Evolutionary conservation across 169 alveolate genomes (phyloP).

Genomic region (Cryptosporidium felis): DNA sequence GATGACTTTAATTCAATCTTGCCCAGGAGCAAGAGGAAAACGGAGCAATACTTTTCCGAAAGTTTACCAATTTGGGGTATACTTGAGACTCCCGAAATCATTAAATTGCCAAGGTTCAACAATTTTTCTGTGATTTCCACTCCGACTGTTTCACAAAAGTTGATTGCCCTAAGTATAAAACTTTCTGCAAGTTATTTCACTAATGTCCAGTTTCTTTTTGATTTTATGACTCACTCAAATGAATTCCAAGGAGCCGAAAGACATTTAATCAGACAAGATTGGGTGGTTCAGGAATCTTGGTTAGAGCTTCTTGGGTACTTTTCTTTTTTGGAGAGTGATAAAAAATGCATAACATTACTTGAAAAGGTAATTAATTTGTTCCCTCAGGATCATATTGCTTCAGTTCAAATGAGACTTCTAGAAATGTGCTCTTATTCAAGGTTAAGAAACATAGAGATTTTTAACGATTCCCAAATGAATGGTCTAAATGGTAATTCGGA

Average conservation of each 20-base stretch:
- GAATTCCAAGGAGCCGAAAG: slow-evolving; percentile 62
- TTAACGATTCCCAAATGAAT: background rate
- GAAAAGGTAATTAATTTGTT: slow-evolving; percentile 14
- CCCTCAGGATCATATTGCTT: slow-evolving; percentile 58
- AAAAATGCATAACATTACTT: background rate
- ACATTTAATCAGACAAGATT: slow-evolving; percentile 56
- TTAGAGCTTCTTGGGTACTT: slow-evolving; percentile 49
- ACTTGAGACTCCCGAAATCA: slow-evolving; percentile 47
- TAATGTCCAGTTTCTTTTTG: slow-evolving; percentile 40
- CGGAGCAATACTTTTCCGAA: slow-evolving; percentile 48
- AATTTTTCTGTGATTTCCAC: slow-evolving; percentile 66
- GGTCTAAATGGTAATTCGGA: background rate
- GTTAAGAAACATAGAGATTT: slow-evolving; percentile 9
- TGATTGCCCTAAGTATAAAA: slow-evolving; percentile 57
- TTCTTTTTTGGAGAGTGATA: slow-evolving; percentile 19
- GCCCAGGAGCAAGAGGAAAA: slow-evolving; percentile 39
- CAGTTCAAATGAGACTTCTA: slow-evolving; percentile 33
- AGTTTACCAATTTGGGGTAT: slow-evolving; percentile 69
- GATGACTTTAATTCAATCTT: slow-evolving; percentile 39
- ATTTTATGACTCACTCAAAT: slow-evolving; percentile 38
- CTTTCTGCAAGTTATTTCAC: slow-evolving; percentile 54
- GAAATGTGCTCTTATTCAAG: slow-evolving; percentile 67
- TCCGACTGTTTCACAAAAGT: slow-evolving; percentile 64
- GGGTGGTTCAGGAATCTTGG: slow-evolving; percentile 68
- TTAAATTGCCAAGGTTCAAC: slow-evolving; percentile 58